Evolutionary conservation across 192 early-diverging fungal species (phyloP), one percentile per base, ranked within the genome.

Genomic region (Backusella australiensis): DNA sequence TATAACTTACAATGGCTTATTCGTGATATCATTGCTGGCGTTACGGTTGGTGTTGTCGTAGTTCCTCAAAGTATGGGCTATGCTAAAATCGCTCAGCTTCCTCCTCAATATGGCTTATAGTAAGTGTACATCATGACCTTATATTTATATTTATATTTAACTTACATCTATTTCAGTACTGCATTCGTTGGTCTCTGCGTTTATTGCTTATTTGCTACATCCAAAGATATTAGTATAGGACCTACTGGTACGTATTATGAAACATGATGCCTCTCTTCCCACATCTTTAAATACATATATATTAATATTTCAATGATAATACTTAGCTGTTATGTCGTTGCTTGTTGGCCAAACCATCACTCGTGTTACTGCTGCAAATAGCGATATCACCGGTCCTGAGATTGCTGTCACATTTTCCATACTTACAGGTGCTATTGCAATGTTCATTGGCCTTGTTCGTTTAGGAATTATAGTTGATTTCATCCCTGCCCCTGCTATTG

Each of bases 391-490:
- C 15, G 78, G 75, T 34, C 79, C 92, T 68, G 69, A 83, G 53
- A 92, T 91, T 70, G 86, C 89, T 29, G 81, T 88, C 39, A 87
- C 89, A n/a, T 75, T 96, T 49, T 86, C 94, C 21, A 86, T 97
- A n/a, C 82, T 97, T 52, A 85, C 90, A 67, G 96, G 96, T 42
- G 79, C 92, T 42, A 84, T 95, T 49, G 81, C 93, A 15, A 82
- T 89, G 26, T 85, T 87, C 53, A 76, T 98, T 59, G 96, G 96
- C 52, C 77, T 97, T n/a, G 80, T 97, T 21, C 92, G 94, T 14
- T 85, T 98, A 34, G 96, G 96, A n/a, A 90, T 95, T 74, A 83
- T 97, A 26, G 91, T 97, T 36, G 94, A 97, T 77, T 96, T 97
- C 76, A 94, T 98, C 80, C 93, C 96, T 92, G 29, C 78, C 82